These are phyloP conservation scores for Ogataea thermomethanolica DNA, from an alignment of 805 yeast genomes.

Conservation along the genomic window DNA sequence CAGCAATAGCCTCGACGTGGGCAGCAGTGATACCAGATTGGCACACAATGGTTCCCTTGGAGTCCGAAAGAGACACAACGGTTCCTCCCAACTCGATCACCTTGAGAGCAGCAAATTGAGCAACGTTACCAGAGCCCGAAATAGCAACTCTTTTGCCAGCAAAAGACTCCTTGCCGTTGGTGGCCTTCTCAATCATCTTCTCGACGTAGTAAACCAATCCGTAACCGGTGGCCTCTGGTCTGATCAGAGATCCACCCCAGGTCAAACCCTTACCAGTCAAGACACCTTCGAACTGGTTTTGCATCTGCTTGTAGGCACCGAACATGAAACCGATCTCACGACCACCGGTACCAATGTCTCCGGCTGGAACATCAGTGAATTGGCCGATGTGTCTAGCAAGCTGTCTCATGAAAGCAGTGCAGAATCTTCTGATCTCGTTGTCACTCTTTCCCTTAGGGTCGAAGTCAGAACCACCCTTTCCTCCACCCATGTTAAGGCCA, in stretches of 20 bases:
- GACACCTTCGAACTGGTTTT: conserved; percentile 94
- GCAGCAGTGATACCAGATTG: conserved; percentile 79
- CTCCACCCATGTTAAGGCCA: conserved; percentile 98
- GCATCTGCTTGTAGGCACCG: conserved; percentile 92
- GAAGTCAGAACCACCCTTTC: conserved; percentile 98
- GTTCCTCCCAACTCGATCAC: conserved; percentile 95
- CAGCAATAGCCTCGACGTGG: conserved; percentile 71
- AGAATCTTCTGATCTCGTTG: conserved; percentile 93
- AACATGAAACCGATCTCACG: conserved; percentile 91
- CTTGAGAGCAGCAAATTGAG: conserved; percentile 97
- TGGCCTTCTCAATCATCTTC: conserved; percentile 94
- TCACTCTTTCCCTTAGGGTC: conserved; percentile 95
- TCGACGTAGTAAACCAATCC: conserved; percentile 96
- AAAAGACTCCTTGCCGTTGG: conserved; percentile 85
- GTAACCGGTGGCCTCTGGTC: conserved; percentile 99
- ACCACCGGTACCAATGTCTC: conserved; percentile 98
- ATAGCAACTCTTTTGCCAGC: conserved; percentile 92
- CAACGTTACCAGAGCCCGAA: conserved; percentile 98
- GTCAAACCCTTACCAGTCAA: conserved; percentile 95
- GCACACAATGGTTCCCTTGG: conserved; percentile 82
- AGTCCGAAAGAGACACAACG: conserved; percentile 92
- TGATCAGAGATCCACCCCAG: conserved; percentile 99
- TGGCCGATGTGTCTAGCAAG: conserved; percentile 94
- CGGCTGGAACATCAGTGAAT: conserved; percentile 98
- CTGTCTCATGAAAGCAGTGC: conserved; percentile 93